Conservation (phyloP, 345 rosid species). For the Rhizophora mangle region DNA sequence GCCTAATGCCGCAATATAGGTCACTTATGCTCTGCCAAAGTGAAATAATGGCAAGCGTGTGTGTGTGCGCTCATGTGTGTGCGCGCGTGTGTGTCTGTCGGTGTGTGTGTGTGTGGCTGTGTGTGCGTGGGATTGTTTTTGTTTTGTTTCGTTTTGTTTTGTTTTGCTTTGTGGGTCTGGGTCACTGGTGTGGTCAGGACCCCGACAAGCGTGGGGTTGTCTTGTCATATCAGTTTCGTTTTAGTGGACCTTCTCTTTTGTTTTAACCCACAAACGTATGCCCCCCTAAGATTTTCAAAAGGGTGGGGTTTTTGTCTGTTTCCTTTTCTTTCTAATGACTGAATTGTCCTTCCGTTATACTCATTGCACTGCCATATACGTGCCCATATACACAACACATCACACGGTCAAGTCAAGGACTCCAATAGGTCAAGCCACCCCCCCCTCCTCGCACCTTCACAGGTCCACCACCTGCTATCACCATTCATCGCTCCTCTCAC, state of each 20-base stretch:
- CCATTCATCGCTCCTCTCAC: too few relatives aligned
- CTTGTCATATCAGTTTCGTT: slow-evolving; percentile 35
- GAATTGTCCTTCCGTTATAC: too few relatives aligned
- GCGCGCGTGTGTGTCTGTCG: neutral
- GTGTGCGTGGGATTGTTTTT: neutral
- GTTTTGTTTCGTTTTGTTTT: too few relatives aligned
- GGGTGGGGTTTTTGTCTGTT: too few relatives aligned
- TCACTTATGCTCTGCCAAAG: neutral
- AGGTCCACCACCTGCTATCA: too few relatives aligned
- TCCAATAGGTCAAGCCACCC: too few relatives aligned
- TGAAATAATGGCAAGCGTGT: slow-evolving; percentile 12
- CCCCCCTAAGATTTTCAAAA: neutral
- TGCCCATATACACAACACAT: too few relatives aligned
- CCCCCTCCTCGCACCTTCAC: too few relatives aligned
- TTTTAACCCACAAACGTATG: neutral
- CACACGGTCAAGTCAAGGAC: too few relatives aligned
- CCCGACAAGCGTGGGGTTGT: slow-evolving; percentile 47
- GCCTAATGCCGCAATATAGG: neutral
- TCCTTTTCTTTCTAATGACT: too few relatives aligned
- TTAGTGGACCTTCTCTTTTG: slow-evolving; percentile 15
- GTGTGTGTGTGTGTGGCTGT: neutral
- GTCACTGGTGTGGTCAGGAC: slow-evolving; percentile 8
- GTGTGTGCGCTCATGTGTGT: neutral
- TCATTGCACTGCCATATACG: too few relatives aligned
- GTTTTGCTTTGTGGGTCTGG: too few relatives aligned